These are phyloP conservation scores for Arthrobotrys conoides DNA, from an alignment of 2,329 filamentous ascomycete genomes.

Conservation along the genomic window DNA sequence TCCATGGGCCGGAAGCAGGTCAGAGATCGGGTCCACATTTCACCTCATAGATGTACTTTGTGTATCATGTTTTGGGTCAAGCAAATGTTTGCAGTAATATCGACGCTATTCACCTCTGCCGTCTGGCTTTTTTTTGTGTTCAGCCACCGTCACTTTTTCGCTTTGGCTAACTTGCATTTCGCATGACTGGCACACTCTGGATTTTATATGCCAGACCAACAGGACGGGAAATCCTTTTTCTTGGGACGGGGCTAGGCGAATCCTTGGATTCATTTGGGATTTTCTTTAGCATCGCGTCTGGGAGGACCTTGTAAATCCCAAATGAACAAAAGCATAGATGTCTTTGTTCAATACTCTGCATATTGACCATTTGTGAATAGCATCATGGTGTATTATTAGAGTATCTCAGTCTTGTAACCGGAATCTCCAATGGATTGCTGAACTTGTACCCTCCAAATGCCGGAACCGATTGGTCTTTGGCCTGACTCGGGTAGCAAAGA, in stretches of 20 bases:
- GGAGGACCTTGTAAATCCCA: conserved; percentile 1
- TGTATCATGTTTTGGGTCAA: neutral
- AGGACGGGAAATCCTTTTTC: conserved; percentile 45
- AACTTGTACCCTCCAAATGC: conserved; percentile 34
- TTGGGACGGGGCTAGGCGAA: conserved; percentile 42
- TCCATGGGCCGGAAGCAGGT: conserved; percentile 21
- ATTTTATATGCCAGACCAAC: conserved; percentile 28
- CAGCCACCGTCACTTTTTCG: conserved; percentile 32
- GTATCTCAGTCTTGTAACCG: neutral
- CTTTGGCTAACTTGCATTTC: conserved; percentile 47
- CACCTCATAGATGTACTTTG: conserved; percentile 1
- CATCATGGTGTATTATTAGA: conserved; percentile 11
- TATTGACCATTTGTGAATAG: conserved; percentile 2
- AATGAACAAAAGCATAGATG: neutral
- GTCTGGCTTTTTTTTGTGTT: conserved; percentile 24
- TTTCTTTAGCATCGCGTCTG: conserved; percentile 2
- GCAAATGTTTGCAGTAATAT: conserved; percentile 3
- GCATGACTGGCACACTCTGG: conserved; percentile 40
- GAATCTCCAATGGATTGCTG: conserved; percentile 29
- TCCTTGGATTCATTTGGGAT: conserved; percentile 32
- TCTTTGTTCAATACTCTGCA: neutral
- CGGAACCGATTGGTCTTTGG: conserved; percentile 37
- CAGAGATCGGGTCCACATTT: conserved; percentile 27
- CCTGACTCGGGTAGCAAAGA: conserved; percentile 15
- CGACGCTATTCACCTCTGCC: conserved; percentile 7